Evolutionary conservation across 768 basidiomycete species (phyloP).

Genomic region (Russula lepida): DNA sequence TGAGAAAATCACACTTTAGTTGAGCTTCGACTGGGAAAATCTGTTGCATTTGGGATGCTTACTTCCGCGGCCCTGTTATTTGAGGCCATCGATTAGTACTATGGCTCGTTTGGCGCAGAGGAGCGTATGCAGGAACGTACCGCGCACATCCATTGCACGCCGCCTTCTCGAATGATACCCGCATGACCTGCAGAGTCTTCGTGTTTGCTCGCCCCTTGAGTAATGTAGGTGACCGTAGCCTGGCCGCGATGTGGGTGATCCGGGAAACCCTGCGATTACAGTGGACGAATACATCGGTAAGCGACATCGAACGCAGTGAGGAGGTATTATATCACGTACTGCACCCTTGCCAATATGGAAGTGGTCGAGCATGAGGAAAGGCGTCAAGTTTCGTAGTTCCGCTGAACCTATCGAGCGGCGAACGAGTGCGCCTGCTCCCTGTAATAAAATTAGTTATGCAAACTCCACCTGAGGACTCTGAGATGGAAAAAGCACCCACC

Average conservation of each 20-base stretch:
- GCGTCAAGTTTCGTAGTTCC: conserved; percentile 70
- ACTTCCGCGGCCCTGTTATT: conserved; percentile 46
- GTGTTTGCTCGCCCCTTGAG: conserved; percentile 73
- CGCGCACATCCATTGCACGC: conserved; percentile 94
- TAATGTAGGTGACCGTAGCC: conserved; percentile 83
- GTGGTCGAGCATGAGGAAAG: conserved; percentile 88
- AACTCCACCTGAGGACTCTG: too few species aligned
- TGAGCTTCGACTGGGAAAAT: neutral
- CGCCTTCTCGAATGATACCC: conserved; percentile 68
- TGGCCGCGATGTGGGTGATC: conserved; percentile 93
- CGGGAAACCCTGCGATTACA: conserved; percentile 60
- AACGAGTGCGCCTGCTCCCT: conserved; percentile 80
- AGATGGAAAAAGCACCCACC: conserved; percentile 31
- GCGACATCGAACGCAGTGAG: neutral
- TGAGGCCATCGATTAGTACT: conserved; percentile 7
- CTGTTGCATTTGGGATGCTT: conserved; percentile 16
- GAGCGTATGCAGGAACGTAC: conserved; percentile 32
- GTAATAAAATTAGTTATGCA: too few species aligned
- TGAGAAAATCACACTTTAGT: conserved; percentile 9
- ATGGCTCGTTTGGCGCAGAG: neutral
- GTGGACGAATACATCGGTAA: neutral
- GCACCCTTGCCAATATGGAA: conserved; percentile 65
- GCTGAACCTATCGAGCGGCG: conserved; percentile 78
- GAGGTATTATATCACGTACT: conserved; percentile 32
- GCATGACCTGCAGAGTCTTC: conserved; percentile 89